Base-by-base conservation (phyloP, 2,329 filamentous ascomycete species). In the Sarocladium brachiariae region DNA sequence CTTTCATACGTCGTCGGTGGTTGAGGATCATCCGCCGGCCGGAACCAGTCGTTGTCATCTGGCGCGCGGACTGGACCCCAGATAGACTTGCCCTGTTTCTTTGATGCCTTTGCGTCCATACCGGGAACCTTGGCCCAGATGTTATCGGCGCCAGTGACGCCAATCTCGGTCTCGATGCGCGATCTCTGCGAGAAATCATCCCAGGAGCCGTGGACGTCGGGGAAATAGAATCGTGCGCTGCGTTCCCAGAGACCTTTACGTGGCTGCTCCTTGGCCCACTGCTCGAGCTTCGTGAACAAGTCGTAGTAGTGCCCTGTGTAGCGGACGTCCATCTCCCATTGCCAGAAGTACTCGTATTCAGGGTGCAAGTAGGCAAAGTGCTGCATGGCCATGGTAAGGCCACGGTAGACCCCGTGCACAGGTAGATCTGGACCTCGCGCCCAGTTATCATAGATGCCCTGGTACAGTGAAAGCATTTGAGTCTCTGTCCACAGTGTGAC, bases 321-420 rank as follows among this genome's bases (percentile, higher is more conserved):
- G 25, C 89, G 84, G 39, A 91, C 82, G 61, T 96, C 90, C 84
- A 95, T 92, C 66, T 96, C 90, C 88, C 90, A 95, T 57, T 95
- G 88, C 90, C 90, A 96, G 67, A 90, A 89, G 69, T 83, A 88
- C 45, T 95, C 89, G 62, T 91, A 96, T 65, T 95, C 90, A 1
- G 88, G 87, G 66, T 96, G 90, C 59, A 82, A 79, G 61, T 91
- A 83, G 5, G 91, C 88, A 64, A 97, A 97, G 66, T 92, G 87
- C 62, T 96, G 91, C 72, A 97, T 84, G 0, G 91, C 89, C 89
- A 97, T 95, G 60, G 90, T 89, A 9, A 93, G 81, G 50, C 89
- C 91, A 49, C 93, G 86, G 69, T 97, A 97, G 8, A 95, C 89
- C 16, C 91, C 91, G 64, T 97, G 91, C 1, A 96, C 83, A 1